Evolutionary conservation across 257 asterid species (phyloP), one percentile per base, ranked within the genome.

Genomic region (Solanum appendiculatum): DNA sequence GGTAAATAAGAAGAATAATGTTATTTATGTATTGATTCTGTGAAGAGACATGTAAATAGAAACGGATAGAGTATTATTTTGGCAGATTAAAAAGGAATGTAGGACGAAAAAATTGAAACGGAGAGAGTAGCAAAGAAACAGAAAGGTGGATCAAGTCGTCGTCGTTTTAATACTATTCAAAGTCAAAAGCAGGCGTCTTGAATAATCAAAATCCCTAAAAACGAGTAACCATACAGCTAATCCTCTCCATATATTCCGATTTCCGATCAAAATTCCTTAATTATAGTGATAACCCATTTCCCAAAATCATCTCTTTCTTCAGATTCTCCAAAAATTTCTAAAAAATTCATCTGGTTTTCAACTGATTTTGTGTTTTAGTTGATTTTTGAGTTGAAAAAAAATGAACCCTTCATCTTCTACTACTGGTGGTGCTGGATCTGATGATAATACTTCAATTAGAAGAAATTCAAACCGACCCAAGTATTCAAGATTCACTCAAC

Each of bases 401-500:
- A 21, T 81, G 68, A 81, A 81, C 16, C 14, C 85, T 69, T 94
- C 98, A 34, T 91, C 98, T 5, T 94, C 99, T 37, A 11, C 27
- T 85, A 92, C 96, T 86, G 98, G 98, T 88, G 68, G 14, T 31
- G 1, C n/a, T 29, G 85, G 85, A 81, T 94, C 98, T 88, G 95
- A 92, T 89, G 98, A 95, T 88, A 86, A 95, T 15, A 44, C 93
- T 20, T 90, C 93, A 16, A 89, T 95, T 42, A 90, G 96, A 90
- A 92, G 98, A 85, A 94, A 92, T 88, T 96, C 99, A 86, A 95
- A 93, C 95, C 89, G 99, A 44, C 98, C 99, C 39, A 95, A 96
- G 91, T 96, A 96, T 95, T 97, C 99, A 86, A 96, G 98, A 94
- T 97, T 97, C 89, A 95, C 99, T 4, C 99, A 97, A 80, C 99